A percentile compares a stretch with the other conserved stretches of the same genome.
These are phyloP conservation scores for Solanum ahanhuiri DNA, from an alignment of 257 asterid species.

Conservation along the genomic window DNA sequence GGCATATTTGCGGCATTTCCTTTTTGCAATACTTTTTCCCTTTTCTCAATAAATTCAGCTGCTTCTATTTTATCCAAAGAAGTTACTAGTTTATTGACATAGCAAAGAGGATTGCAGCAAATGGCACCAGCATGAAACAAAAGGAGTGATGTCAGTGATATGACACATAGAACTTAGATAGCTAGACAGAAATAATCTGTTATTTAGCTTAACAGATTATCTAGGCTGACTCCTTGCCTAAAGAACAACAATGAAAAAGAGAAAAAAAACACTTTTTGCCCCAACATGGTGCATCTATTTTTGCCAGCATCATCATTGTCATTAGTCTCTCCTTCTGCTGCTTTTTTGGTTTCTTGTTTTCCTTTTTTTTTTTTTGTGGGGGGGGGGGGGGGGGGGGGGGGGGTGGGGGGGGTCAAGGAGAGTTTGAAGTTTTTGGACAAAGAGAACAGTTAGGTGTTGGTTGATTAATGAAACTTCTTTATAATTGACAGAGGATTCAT, in stretches of 20 bases:
- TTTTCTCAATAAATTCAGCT: neutral
- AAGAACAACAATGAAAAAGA: neutral
- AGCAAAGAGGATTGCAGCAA: neutral
- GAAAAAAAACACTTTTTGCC: neutral
- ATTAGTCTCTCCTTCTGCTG: neutral
- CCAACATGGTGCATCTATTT: neutral
- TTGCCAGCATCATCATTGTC: neutral
- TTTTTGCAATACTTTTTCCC: neutral
- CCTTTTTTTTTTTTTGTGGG: neutral
- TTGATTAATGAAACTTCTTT: neutral
- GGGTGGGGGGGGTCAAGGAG: neutral
- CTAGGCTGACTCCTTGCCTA: neutral
- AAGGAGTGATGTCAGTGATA: neutral
- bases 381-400: neutral
- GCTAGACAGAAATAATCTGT: neutral
- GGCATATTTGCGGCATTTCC: neutral
- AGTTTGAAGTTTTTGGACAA: neutral
- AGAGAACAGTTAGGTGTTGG: neutral
- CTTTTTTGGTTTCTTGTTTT: neutral
- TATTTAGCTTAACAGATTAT: neutral
- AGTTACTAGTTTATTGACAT: neutral
- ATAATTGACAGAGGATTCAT: conserved; percentile 14
- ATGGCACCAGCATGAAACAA: neutral
- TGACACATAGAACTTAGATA: neutral
- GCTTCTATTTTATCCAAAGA: neutral